Base-by-base conservation (phyloP, 176 grass and related monocot species). In the Ensete ventricosum region DNA sequence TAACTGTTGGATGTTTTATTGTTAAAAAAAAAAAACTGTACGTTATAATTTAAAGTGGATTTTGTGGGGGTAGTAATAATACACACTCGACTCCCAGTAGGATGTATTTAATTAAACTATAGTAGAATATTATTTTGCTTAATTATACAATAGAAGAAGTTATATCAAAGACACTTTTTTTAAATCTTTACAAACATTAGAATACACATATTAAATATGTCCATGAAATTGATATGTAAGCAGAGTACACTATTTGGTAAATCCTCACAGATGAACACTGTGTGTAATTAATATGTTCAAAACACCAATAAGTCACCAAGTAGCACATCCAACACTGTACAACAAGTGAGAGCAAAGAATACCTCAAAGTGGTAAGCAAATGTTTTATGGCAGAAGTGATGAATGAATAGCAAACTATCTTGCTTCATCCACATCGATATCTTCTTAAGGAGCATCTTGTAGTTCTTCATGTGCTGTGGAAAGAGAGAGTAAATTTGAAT, bases 341-440 rank as follows among this genome's bases (percentile, higher is more conserved):
- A n/a, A n/a, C n/a, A 85, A 59, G 17, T 19, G 13, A 67, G 43
- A 53, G 3, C 11, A 57, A 72, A 80, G 26, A 64, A 14, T 85
- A 91, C 94, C 90, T 98, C 95, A 71, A 98, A 98, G 68, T 98
- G 94, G 80, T 98, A 98, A 2, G 94, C 72, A 85, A 98, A 93
- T 82, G 95, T 81, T 79, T 89, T 93, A 73, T 98, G 95, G 57
- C 95, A 98, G 57, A 98, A 98, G 82, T 81, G 75, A 81, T 98
- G 95, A 85, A 98, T 80, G 60, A 98, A 98, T 26, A 93, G 52
- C 73, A 98, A 75, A 60, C 88, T 74, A 67, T 98, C 95, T 49
- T 84, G 80, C 82, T 93, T 85, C 90, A 98, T 93, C 94, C 95
- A 98, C 53, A 49, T 73, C 1, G 95, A 93, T 98, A 98, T 84